Evolutionary conservation across 2,329 filamentous ascomycete species (phyloP).

Genomic region (Lasiodiplodia sp.): DNA sequence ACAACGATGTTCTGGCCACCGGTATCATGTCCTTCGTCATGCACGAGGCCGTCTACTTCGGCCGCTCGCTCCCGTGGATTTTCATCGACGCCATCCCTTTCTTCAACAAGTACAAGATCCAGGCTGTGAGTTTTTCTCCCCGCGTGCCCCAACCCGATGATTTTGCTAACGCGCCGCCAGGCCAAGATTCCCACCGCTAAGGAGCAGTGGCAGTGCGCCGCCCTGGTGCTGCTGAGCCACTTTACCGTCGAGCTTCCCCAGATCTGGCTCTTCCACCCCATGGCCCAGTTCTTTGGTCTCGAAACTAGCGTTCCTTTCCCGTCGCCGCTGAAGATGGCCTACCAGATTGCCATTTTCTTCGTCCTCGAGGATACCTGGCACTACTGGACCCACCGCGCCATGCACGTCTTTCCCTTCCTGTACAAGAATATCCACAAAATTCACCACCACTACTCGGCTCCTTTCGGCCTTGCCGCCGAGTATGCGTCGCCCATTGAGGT

Average conservation of each 20-base stretch:
- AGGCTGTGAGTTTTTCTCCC: conserved; percentile 66
- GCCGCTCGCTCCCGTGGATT: conserved; percentile 87
- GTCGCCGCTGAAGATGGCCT: conserved; percentile 80
- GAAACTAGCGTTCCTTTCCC: conserved; percentile 90
- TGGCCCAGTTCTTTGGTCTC: conserved; percentile 92
- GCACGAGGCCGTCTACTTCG: conserved; percentile 96
- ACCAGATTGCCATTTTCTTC: conserved; percentile 94
- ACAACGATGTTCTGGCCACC: conserved; percentile 95
- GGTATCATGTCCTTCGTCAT: conserved; percentile 97
- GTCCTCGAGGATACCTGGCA: conserved; percentile 97
- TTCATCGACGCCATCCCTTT: conserved; percentile 87
- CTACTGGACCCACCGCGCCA: conserved; percentile 91
- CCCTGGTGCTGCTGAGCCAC: conserved; percentile 90
- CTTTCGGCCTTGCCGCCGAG: conserved; percentile 94
- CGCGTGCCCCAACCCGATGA: not conserved
- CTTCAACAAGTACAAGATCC: conserved; percentile 95
- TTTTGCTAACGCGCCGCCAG: conserved; percentile 46
- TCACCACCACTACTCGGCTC: conserved; percentile 97
- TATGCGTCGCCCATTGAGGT: conserved; percentile 98
- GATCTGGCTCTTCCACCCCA: conserved; percentile 98
- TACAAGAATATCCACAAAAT: conserved; percentile 99
- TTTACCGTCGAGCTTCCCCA: conserved; percentile 98
- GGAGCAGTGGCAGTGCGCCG: conserved; percentile 95
- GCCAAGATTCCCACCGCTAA: conserved; percentile 88
- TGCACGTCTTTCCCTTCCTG: conserved; percentile 87